Evolutionary conservation across 2,329 filamentous ascomycete species (phyloP).

Genomic region (Colletotrichum noveboracense): DNA sequence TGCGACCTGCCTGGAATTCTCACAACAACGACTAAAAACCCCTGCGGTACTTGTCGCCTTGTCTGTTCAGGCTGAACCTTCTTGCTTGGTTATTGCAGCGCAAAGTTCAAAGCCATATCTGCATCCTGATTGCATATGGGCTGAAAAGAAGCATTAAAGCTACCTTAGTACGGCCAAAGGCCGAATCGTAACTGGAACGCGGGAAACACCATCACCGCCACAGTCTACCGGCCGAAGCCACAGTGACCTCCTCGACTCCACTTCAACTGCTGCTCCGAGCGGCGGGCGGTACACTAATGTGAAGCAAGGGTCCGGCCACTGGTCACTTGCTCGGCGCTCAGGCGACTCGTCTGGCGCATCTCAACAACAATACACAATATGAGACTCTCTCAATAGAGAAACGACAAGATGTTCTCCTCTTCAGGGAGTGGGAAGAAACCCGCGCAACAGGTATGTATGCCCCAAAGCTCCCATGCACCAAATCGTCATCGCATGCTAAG

Average conservation of each 20-base stretch:
- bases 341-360: slow-evolving; percentile 19
- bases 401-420: slow-evolving; percentile 66
- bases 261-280: slow-evolving; percentile 20
- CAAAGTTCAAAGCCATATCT: not conserved
- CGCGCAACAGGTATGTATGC: slow-evolving; percentile 68
- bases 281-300: slow-evolving; percentile 19
- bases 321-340: slow-evolving; percentile 21
- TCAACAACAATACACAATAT: slow-evolving; percentile 19
- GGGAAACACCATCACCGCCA: not conserved
- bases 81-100: not conserved
- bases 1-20: not conserved
- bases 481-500: slow-evolving; percentile 31
- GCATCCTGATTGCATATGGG: not conserved
- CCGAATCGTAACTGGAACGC: not conserved
- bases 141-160: not conserved
- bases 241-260: slow-evolving; percentile 21
- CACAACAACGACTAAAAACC: not conserved
- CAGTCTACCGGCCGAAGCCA: slow-evolving; percentile 4
- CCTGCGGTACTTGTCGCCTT: not conserved
- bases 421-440: slow-evolving; percentile 73
- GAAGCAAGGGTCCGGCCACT: slow-evolving; percentile 22
- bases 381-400: slow-evolving; percentile 19
- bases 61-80: not conserved
- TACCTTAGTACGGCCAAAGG: not conserved
- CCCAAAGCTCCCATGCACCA: slow-evolving; percentile 2